Percentiles rank a stretch among this genome's conserved stretches.
Evolutionary conservation across 345 rosid genomes (phyloP).

Genomic region (Euphorbia lathyris): DNA sequence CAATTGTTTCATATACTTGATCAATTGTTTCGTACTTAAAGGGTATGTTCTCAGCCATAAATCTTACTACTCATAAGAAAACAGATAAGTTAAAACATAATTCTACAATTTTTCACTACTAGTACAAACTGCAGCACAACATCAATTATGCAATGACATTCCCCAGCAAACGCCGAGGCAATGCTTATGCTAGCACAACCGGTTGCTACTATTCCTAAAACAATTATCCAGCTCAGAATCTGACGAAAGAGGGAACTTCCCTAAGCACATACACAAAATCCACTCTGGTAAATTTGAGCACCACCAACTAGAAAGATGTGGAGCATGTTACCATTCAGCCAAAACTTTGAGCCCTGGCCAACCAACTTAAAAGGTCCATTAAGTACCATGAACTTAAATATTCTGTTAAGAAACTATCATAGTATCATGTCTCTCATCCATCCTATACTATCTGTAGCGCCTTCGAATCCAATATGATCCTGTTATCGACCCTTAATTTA

Average conservation of each 20-base stretch:
- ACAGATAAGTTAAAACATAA: neutral
- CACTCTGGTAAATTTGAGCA: slow-evolving; percentile 2
- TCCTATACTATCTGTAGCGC: neutral
- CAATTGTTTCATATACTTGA: too few relatives aligned
- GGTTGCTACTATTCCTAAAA: neutral
- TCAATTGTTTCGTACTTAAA: too few relatives aligned
- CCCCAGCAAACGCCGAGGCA: neutral
- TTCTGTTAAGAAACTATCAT: neutral
- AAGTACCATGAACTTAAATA: neutral
- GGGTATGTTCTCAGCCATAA: neutral
- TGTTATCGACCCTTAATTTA: slow-evolving; percentile 23
- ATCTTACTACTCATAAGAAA: neutral
- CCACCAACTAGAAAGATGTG: neutral
- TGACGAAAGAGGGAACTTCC: neutral
- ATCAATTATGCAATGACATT: neutral
- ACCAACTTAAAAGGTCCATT: neutral
- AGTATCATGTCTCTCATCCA: neutral
- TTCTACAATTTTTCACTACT: neutral
- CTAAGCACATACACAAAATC: slow-evolving; percentile 9
- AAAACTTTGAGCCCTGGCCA: neutral
- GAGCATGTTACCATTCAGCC: slow-evolving; percentile 1
- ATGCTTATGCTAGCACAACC: slow-evolving; percentile 2
- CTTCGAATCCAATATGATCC: neutral
- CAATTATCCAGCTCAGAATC: neutral
- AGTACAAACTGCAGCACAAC: neutral